A percentile compares a stretch with the other conserved stretches of the same genome.
These are phyloP conservation scores for Linnemannia exigua DNA, from an alignment of 192 early-diverging fungal species.

Conservation along the genomic window DNA sequence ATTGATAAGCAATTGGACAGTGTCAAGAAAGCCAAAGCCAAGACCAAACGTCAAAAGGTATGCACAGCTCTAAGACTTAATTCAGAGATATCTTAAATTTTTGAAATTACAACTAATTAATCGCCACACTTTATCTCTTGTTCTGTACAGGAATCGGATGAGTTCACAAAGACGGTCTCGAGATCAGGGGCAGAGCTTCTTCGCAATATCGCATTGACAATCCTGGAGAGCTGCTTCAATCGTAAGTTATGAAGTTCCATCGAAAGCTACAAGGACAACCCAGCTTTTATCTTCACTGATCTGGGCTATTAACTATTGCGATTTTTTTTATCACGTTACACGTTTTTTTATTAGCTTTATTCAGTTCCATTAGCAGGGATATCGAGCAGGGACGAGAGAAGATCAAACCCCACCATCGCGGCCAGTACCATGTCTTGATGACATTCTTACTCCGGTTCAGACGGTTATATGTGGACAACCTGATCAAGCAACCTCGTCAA, in stretches of 20 bases:
- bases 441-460: slow-evolving; percentile 57
- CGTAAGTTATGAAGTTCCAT: slow-evolving; percentile 29
- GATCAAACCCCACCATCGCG: slow-evolving; percentile 56
- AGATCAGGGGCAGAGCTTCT: slow-evolving; percentile 28
- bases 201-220: slow-evolving; percentile 29
- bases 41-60: slow-evolving; percentile 54
- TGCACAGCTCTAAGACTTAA: too few species aligned
- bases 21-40: slow-evolving; percentile 50
- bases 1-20: slow-evolving; percentile 50
- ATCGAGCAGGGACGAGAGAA: slow-evolving; percentile 58
- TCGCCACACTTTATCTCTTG: slow-evolving; percentile 9
- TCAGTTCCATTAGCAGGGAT: slow-evolving; percentile 53
- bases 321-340: neutral
- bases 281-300: too few species aligned
- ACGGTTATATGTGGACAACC: slow-evolving; percentile 27
- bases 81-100: too few species aligned
- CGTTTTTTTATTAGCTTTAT: slow-evolving; percentile 55
- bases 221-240: slow-evolving; percentile 65
- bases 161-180: slow-evolving; percentile 39
- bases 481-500: slow-evolving; percentile 20
- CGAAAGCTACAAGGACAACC: too few species aligned
- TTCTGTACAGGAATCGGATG: slow-evolving; percentile 33
- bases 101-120: neutral
- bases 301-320: neutral
- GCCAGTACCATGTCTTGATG: slow-evolving; percentile 57